Conservation (phyloP, 1,284 basidiomycete species). For the Ceratobasidium sp. region DNA sequence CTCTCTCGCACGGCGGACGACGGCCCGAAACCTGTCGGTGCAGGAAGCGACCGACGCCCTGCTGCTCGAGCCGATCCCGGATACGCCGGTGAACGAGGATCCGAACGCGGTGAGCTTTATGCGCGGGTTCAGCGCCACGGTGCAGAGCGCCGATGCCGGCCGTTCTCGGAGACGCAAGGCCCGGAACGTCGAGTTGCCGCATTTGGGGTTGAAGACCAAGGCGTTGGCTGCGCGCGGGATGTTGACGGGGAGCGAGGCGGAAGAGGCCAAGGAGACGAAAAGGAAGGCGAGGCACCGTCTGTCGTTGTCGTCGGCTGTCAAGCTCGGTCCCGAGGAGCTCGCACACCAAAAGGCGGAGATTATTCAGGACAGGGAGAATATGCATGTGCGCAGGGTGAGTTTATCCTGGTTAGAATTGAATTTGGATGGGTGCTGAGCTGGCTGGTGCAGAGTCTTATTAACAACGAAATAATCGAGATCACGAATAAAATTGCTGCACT, state of each 20-base stretch:
- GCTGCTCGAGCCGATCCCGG: conserved; percentile 68
- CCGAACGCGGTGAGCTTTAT: conserved; percentile 71
- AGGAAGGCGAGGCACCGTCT: conserved; percentile 70
- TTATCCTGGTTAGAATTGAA: conserved; percentile 1
- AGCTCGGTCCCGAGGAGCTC: conserved; percentile 85
- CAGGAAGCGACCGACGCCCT: conserved; percentile 85
- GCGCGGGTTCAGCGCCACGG: conserved; percentile 90
- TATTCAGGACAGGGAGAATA: conserved; percentile 86
- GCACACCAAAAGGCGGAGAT: conserved; percentile 87
- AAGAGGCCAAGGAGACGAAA: conserved; percentile 66
- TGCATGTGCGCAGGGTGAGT: conserved; percentile 85
- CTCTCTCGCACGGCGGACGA: conserved; percentile 74
- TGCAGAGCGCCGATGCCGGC: conserved; percentile 85
- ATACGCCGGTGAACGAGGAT: conserved; percentile 68
- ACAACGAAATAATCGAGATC: conserved; percentile 88
- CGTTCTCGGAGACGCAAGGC: conserved; percentile 80
- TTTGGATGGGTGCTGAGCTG: neutral
- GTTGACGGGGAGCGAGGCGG: conserved; percentile 69
- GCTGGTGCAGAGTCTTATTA: conserved; percentile 76
- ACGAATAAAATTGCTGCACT: conserved; percentile 89
- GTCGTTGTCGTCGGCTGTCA: conserved; percentile 74
- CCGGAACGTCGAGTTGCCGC: conserved; percentile 82
- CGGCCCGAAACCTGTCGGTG: conserved; percentile 85
- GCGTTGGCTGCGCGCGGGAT: conserved; percentile 83
- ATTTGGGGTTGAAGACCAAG: conserved; percentile 81